Percentiles rank a stretch among this genome's conserved stretches.
Evolutionary conservation across 257 asterid species (phyloP).

Genomic region (Ehretia macrophylla): DNA sequence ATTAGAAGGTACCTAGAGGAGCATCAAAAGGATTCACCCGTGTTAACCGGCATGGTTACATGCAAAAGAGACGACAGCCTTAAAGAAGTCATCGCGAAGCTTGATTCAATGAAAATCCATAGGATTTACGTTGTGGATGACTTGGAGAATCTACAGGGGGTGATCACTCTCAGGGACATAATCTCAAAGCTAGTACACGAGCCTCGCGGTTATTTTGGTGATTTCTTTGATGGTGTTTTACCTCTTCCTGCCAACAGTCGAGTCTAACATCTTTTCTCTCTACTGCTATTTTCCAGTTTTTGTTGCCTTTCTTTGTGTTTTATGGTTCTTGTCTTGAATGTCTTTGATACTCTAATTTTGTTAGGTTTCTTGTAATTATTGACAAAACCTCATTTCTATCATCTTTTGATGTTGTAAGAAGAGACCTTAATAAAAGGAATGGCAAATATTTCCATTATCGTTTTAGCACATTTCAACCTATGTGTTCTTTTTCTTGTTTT

Average conservation of each 20-base stretch:
- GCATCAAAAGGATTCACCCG: constrained; percentile 38
- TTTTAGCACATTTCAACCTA: no score
- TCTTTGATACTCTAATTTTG: background rate
- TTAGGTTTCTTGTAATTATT: background rate
- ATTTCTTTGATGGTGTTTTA: constrained; percentile 95
- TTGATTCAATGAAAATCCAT: constrained; percentile 75
- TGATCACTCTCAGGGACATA: constrained; percentile 87
- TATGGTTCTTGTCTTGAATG: background rate
- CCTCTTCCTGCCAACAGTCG: constrained; percentile 89
- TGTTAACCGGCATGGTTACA: constrained; percentile 63
- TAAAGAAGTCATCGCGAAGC: constrained; percentile 65
- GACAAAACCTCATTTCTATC: no score
- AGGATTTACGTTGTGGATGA: constrained; percentile 78
- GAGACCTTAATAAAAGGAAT: background rate
- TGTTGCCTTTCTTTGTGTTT: background rate
- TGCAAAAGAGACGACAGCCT: constrained; percentile 59
- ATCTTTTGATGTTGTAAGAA: background rate
- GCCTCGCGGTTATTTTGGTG: constrained; percentile 97
- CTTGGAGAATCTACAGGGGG: constrained; percentile 70
- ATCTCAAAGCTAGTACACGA: constrained; percentile 93
- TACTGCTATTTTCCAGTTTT: background rate
- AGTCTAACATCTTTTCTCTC: constrained; percentile 38
- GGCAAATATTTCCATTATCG: no score
- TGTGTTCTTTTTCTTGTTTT: no score
- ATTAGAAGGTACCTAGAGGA: constrained; percentile 51